Base-by-base conservation (phyloP, 2,329 filamentous ascomycete species). In the Pseudonectria buxi region DNA sequence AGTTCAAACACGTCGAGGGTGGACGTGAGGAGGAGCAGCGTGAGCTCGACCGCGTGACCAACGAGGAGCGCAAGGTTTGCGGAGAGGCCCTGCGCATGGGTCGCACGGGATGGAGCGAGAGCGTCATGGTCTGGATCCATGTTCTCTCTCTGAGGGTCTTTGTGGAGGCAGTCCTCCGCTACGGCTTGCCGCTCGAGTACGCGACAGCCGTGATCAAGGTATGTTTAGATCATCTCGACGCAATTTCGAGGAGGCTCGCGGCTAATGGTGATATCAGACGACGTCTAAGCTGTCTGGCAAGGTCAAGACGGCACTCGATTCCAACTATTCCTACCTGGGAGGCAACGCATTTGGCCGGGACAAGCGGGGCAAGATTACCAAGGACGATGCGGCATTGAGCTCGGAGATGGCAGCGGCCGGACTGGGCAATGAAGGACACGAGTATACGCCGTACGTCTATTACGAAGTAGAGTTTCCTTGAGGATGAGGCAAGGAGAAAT, bases 371-470 rank as follows among this genome's bases (percentile, higher is more conserved):
- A 81, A 86, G 46, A 81, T 92, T 49, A 84, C 83, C 56, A 94
- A 94, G 63, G 92, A 98, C 56, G 90, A 96, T 54, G 80, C 81
- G 11, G 71, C 78, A 18, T 64, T 86, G 55, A 80, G 84, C 28
- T 83, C 80, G 26, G 90, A 96, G 50, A 85, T 95, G 75, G 86
- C 87, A 27, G 81, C 83, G 3, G 82, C 81, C 4, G 83, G 78
- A 16, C 59, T 82, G 32, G 72, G 70, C 15, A 74, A 77, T 13
- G 85, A 88, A 40, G 81, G 81, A 35, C 72, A 76, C 49, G 88
- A 95, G 60, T 98, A 96, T 68, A 92, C 87, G 41, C 83, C 92
- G 27, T 98, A 94, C 64, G 92, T 96, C 57, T 95, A 89, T 69
- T 98, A 96, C 65, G 86, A 95, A 59, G 85, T 96, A 58, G 86